Percentiles rank a stretch among this genome's conserved stretches.
phyloP scores from a whole-genome alignment of 805 yeast genomes.

The Zygosaccharomyces kombuchaensis region DNA sequence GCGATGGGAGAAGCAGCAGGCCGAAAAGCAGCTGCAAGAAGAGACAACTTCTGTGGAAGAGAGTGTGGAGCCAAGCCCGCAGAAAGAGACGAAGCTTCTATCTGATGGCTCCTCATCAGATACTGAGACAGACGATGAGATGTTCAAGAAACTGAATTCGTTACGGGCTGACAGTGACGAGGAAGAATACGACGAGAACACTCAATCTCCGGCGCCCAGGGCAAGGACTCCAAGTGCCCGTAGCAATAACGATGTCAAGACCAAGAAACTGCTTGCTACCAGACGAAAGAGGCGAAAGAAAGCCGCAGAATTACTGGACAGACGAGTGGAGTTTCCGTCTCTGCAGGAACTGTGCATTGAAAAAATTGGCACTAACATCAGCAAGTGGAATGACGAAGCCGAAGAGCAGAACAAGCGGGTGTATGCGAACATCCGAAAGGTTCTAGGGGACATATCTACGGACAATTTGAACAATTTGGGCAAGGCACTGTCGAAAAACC shows the following conservation, averaged over 20 bases:
- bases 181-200: constrained; percentile 18
- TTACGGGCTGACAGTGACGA: constrained; percentile 22
- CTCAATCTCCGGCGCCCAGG: neutral
- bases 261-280: constrained; percentile 43
- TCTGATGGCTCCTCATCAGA: constrained; percentile 12
- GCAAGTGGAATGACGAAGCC: constrained; percentile 21
- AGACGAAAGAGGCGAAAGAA: constrained; percentile 70
- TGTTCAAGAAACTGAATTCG: constrained; percentile 5
- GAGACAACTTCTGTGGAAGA: constrained; percentile 1
- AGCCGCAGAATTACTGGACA: constrained; percentile 81
- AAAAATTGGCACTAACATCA: constrained; percentile 48
- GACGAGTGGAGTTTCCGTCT: constrained; percentile 57
- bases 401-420: constrained; percentile 12
- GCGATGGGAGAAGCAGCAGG: constrained; percentile 37
- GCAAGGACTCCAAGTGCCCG: neutral
- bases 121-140: constrained; percentile 15
- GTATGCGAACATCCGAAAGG: constrained; percentile 43
- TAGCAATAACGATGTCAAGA: constrained; percentile 4
- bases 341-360: constrained; percentile 80
- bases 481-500: constrained; percentile 71
- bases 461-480: constrained; percentile 67
- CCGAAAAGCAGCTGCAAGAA: constrained; percentile 15
- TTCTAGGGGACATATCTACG: constrained; percentile 81
- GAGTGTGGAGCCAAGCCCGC: neutral
- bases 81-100: neutral